A percentile compares a stretch with the other conserved stretches of the same genome.
These are phyloP conservation scores for Trichocladium uniseriatum DNA, from an alignment of 495 filamentous ascomycete species.

Conservation along the genomic window DNA sequence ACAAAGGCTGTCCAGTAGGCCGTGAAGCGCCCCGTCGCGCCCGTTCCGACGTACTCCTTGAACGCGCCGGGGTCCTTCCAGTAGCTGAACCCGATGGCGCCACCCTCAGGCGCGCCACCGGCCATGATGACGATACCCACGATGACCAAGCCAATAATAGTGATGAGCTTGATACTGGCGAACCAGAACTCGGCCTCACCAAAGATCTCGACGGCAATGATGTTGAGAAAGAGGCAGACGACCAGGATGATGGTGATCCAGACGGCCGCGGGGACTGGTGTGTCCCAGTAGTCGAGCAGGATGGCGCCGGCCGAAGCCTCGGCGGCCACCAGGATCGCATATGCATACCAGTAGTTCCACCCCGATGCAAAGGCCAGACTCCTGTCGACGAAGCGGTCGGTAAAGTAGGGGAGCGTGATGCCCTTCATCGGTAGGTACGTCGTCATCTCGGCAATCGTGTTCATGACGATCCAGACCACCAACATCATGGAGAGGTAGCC, in stretches of 20 bases:
- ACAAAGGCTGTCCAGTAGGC: slow-evolving; percentile 41
- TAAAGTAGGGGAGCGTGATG: slow-evolving; percentile 53
- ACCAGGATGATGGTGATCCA: slow-evolving; percentile 50
- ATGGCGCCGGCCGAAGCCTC: slow-evolving; percentile 43
- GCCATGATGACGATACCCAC: slow-evolving; percentile 64
- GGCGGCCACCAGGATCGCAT: slow-evolving; percentile 41
- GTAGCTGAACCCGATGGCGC: slow-evolving; percentile 53
- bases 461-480: slow-evolving; percentile 39
- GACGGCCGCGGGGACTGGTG: slow-evolving; percentile 42
- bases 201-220: slow-evolving; percentile 45
- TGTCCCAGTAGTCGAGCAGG: slow-evolving; percentile 48
- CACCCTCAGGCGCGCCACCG: slow-evolving; percentile 51
- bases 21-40: slow-evolving; percentile 40
- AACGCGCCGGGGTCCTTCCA: slow-evolving; percentile 69
- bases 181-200: slow-evolving; percentile 60
- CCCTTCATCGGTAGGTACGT: slow-evolving; percentile 56
- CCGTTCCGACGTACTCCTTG: slow-evolving; percentile 44
- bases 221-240: slow-evolving; percentile 36
- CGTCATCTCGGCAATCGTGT: slow-evolving; percentile 40
- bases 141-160: slow-evolving; percentile 59
- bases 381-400: slow-evolving; percentile 62
- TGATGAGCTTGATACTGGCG: slow-evolving; percentile 59
- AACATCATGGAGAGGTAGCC: slow-evolving; percentile 42
- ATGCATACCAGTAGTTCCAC: slow-evolving; percentile 59
- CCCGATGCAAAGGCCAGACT: slow-evolving; percentile 74